Evolutionary conservation across 441 rosid species (phyloP).

Genomic region (Biscutella auriculata): DNA sequence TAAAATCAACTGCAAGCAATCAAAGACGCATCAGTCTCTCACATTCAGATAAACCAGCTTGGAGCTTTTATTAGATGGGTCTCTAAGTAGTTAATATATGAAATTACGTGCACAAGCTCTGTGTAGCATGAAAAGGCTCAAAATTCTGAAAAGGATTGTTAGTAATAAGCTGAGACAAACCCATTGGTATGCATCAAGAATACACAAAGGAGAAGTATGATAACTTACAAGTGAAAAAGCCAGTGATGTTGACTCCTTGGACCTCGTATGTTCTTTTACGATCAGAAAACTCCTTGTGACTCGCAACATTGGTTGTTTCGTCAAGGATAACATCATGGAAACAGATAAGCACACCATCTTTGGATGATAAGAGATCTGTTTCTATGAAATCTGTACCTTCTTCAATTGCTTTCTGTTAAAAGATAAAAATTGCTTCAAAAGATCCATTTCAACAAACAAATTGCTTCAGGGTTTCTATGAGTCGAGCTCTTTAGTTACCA

Average conservation of each 20-base stretch:
- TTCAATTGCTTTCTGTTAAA: slow-evolving; percentile 77
- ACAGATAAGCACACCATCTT: slow-evolving; percentile 85
- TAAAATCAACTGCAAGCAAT: slow-evolving; percentile 69
- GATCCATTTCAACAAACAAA: not conserved
- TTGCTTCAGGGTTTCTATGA: too few species aligned
- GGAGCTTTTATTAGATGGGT: not conserved
- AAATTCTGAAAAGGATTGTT: not conserved
- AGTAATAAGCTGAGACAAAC: not conserved
- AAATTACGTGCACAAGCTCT: not conserved
- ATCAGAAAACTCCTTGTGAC: slow-evolving; percentile 59
- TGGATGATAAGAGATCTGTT: slow-evolving; percentile 74
- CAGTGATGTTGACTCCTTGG: slow-evolving; percentile 59
- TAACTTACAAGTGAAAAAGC: slow-evolving; percentile 59
- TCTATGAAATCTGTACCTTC: slow-evolving; percentile 96
- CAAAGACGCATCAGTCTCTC: not conserved
- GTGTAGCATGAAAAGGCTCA: not conserved
- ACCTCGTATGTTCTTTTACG: slow-evolving; percentile 75
- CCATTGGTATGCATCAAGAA: not conserved
- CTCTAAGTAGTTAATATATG: not conserved
- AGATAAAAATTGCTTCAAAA: not conserved
- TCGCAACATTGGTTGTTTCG: slow-evolving; percentile 49
- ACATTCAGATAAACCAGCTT: not conserved
- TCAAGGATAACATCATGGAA: slow-evolving; percentile 73
- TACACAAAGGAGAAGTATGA: not conserved
- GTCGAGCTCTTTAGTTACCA: slow-evolving; percentile 20